A percentile compares a stretch with the other conserved stretches of the same genome.
Conservation (phyloP, 192 early-diverging fungal species). For the Piromyces finnis region DNA sequence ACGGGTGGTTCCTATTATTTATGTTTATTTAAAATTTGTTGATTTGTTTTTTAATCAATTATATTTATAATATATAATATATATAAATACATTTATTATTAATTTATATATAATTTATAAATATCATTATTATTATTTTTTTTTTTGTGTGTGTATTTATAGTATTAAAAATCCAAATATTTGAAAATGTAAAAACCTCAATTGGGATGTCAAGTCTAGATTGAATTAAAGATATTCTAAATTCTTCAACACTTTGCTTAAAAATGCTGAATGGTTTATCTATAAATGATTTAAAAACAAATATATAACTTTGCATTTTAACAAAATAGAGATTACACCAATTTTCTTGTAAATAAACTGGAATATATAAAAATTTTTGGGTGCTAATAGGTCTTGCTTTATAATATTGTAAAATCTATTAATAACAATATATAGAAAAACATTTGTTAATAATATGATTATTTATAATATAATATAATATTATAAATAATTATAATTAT, state of each 20-base stretch:
- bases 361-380: constrained; percentile 20
- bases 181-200: constrained; percentile 14
- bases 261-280: constrained; percentile 20
- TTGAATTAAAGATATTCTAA: constrained; percentile 28
- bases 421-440: too few species aligned
- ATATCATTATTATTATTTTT: too few species aligned
- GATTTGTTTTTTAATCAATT: too few species aligned
- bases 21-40: too few species aligned
- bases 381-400: constrained; percentile 22
- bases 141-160: too few species aligned
- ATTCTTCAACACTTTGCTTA: constrained; percentile 21
- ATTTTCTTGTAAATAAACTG: constrained; percentile 19
- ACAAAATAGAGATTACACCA: constrained; percentile 36
- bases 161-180: too few species aligned
- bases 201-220: constrained; percentile 35
- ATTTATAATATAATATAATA: not conserved
- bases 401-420: constrained; percentile 36
- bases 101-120: too few species aligned
- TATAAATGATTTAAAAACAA: constrained; percentile 24
- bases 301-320: constrained; percentile 23
- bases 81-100: too few species aligned
- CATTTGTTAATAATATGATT: too few species aligned
- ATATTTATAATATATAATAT: too few species aligned
- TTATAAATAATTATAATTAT: not conserved
- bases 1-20: constrained; percentile 25